Base-by-base conservation (phyloP, 176 grass and related monocot genomes). In the Carex kokanica region DNA sequence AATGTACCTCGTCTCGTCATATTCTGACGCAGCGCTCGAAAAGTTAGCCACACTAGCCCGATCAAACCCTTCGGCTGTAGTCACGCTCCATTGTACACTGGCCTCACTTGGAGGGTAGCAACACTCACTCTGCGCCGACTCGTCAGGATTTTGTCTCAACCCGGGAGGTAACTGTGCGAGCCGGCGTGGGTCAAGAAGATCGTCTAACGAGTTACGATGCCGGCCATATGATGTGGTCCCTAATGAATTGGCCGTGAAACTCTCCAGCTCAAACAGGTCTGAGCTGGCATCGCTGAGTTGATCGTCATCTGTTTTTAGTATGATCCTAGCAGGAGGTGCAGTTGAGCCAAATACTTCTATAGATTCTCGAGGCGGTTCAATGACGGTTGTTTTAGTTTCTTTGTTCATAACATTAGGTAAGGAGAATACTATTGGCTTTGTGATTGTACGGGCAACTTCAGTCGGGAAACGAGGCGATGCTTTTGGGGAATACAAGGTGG, bases 221-320 rank as follows among this genome's bases (percentile, higher is more conserved):
- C 82, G 82, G 49, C 60, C 79, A 64, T 82, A 66, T 31, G 79
- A 82, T 66, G 79, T 27, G 20, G 79, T 29, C 23, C 18, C 40
- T 4, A 55, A 59, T 20, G 83, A 43, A 73, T 83, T 64, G 56
- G 71, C 70, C 38, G 84, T 83, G 63, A 86, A 84, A 80, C 73
- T 86, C 61, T 90, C 88, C 58, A 86, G 74, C 84, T 90, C 88
- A 83, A 90, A 90, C 23, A 90, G 71, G 80, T 90, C 88, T 66
- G 88, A 90, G 84, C 88, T 90, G 15, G 88, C 27, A 60, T 90
- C 88, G 43, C 88, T 88, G 11, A 82, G 73, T 53, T 66, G 67
- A 59, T 90, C 88, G n/a, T 90, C 88, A n/a, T 86, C 80, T 2
- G 65, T 66, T 49, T 82, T 64, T 32, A 78, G 56, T 60, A 71